Evolutionary conservation across 2,329 filamentous ascomycete species (phyloP).

Genomic region (Penicillium rolfsii): DNA sequence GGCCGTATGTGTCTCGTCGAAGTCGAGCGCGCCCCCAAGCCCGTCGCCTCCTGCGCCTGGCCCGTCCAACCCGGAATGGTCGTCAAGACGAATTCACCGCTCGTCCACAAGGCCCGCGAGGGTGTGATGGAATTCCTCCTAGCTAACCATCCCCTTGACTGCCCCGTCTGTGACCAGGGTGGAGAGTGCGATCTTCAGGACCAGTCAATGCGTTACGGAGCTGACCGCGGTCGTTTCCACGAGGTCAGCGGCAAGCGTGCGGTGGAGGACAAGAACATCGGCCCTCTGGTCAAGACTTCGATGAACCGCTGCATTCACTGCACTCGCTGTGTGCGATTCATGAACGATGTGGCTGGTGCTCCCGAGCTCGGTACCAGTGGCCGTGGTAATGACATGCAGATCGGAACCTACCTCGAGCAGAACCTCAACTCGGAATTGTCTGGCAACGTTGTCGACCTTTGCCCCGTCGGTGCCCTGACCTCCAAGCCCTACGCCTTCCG

Average conservation of each 20-base stretch:
- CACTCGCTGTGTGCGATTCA: constrained; percentile 95
- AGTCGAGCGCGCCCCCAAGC: constrained; percentile 94
- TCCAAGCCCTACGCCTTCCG: constrained; percentile 98
- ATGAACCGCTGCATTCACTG: constrained; percentile 99
- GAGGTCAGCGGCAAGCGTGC: constrained; percentile 94
- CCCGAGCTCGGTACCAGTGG: constrained; percentile 93
- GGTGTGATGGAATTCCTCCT: constrained; percentile 99
- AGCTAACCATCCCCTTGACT: constrained; percentile 94
- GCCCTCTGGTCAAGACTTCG: constrained; percentile 96
- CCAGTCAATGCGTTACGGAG: constrained; percentile 98
- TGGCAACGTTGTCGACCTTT: constrained; percentile 96
- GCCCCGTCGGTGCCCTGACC: constrained; percentile 92
- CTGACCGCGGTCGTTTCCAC: constrained; percentile 94
- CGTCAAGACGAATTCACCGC: constrained; percentile 95
- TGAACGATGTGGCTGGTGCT: constrained; percentile 94
- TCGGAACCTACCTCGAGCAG: constrained; percentile 95
- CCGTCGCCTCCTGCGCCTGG: constrained; percentile 97
- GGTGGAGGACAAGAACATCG: constrained; percentile 99
- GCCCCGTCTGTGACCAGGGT: constrained; percentile 97
- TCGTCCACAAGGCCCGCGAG: constrained; percentile 96
- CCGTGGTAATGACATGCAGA: constrained; percentile 96
- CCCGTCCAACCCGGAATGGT: constrained; percentile 98
- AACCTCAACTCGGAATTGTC: constrained; percentile 94
- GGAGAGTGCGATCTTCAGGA: constrained; percentile 99
- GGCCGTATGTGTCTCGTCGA: constrained; percentile 97